Conservation (phyloP, 495 filamentous ascomycete species). For the Trypethelium eluteriae region DNA sequence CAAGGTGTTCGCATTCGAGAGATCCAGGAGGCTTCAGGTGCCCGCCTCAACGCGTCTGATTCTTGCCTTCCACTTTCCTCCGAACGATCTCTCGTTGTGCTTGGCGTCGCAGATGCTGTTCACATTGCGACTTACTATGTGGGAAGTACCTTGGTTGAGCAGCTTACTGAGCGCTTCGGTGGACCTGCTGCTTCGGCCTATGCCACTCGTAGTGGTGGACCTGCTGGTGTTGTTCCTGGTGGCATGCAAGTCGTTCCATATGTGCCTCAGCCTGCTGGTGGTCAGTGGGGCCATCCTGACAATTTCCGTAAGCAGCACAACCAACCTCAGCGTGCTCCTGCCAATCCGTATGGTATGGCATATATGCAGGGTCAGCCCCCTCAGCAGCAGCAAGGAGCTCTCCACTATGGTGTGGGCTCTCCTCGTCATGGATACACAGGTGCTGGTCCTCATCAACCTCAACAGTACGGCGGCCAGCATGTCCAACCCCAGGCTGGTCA, state of each 20-base stretch:
- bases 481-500: conserved; percentile 41
- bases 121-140: conserved; percentile 99
- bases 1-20: conserved; percentile 90
- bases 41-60: conserved; percentile 92
- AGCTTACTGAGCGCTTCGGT: conserved; percentile 90
- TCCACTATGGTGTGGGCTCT: conserved; percentile 67
- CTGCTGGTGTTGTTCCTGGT: conserved; percentile 84
- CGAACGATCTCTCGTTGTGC: conserved; percentile 82
- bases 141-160: conserved; percentile 88
- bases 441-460: conserved; percentile 71
- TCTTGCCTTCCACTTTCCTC: conserved; percentile 86
- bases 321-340: conserved; percentile 53
- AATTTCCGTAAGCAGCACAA: conserved; percentile 64
- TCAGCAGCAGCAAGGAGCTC: conserved; percentile 55
- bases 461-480: conserved; percentile 53
- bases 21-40: conserved; percentile 95
- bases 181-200: conserved; percentile 95
- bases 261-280: conserved; percentile 81
- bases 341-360: conserved; percentile 39
- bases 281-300: conserved; percentile 86
- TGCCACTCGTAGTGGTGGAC: conserved; percentile 87
- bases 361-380: conserved; percentile 63
- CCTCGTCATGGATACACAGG: conserved; percentile 60
- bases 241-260: conserved; percentile 98
- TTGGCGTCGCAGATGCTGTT: conserved; percentile 58